These are phyloP conservation scores for Xylogone sp. DNA, from an alignment of 2,329 filamentous ascomycete species.

Conservation along the genomic window DNA sequence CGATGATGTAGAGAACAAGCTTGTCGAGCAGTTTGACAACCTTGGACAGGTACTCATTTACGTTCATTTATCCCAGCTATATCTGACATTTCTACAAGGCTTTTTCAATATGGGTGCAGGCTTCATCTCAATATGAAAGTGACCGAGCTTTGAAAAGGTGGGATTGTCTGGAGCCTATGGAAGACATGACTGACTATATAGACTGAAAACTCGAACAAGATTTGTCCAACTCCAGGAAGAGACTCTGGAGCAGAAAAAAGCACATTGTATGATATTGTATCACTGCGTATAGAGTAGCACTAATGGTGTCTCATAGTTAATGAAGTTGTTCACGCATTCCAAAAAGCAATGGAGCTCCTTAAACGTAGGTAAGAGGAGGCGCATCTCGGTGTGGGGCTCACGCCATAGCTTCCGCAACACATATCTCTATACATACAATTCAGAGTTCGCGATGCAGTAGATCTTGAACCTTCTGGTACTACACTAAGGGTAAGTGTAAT, in stretches of 20 bases:
- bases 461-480: too few species aligned
- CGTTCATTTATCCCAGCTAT: background rate
- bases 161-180: constrained; percentile 11
- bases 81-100: constrained; percentile 47
- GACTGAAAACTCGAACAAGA: constrained; percentile 73
- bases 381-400: too few species aligned
- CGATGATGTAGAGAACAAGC: constrained; percentile 57
- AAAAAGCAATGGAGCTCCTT: constrained; percentile 55
- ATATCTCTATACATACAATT: too few species aligned
- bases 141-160: constrained; percentile 75
- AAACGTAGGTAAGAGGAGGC: constrained; percentile 17
- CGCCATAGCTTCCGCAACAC: too few species aligned
- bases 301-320: background rate
- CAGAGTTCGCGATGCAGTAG: too few species aligned
- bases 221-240: constrained; percentile 74
- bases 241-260: constrained; percentile 67
- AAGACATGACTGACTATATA: constrained; percentile 28
- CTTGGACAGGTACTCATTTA: constrained; percentile 45
- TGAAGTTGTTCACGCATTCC: constrained; percentile 29
- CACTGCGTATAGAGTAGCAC: background rate
- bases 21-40: constrained; percentile 63
- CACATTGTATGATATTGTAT: constrained; percentile 59
- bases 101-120: constrained; percentile 75
- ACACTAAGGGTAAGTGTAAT: too few species aligned
- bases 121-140: constrained; percentile 69